Conservation (phyloP, 1,284 basidiomycete genomes). For the Veloboletus limbatus region DNA sequence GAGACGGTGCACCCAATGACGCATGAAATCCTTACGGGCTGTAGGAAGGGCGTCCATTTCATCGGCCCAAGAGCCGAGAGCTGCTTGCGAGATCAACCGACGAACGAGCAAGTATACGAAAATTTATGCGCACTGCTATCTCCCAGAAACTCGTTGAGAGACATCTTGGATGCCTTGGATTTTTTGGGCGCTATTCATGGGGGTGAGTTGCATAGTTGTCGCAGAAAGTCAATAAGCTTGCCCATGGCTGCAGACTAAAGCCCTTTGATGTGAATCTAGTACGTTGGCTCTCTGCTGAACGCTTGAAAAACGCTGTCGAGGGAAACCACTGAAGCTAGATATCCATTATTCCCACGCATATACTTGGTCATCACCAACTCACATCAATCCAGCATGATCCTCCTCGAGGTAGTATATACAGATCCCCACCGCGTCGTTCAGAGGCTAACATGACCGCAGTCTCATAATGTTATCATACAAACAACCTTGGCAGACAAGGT, state of each 20-base stretch:
- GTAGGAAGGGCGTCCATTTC: conserved; percentile 89
- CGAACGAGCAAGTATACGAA: conserved; percentile 13
- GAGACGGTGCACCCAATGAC: conserved; percentile 15
- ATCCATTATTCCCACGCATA: conserved; percentile 32
- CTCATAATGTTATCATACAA: conserved; percentile 91
- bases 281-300: conserved; percentile 8
- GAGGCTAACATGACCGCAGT: conserved; percentile 41
- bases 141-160: conserved; percentile 85
- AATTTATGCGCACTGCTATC: conserved; percentile 61
- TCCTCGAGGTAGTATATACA: conserved; percentile 61
- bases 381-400: too few species aligned
- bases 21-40: conserved; percentile 66
- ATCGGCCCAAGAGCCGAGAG: conserved; percentile 93
- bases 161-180: conserved; percentile 81
- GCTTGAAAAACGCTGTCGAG: conserved; percentile 21
- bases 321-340: conserved; percentile 22
- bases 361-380: conserved; percentile 15
- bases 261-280: conserved; percentile 9
- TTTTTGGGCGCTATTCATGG: conserved; percentile 71
- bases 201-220: conserved; percentile 14
- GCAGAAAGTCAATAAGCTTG: conserved; percentile 9
- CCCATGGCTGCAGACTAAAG: conserved; percentile 24
- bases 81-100: conserved; percentile 39
- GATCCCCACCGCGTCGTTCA: conserved; percentile 6
- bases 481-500: conserved; percentile 90